Conservation (phyloP, 2,329 filamentous ascomycete genomes). For the Cladophialophora bantiana region DNA sequence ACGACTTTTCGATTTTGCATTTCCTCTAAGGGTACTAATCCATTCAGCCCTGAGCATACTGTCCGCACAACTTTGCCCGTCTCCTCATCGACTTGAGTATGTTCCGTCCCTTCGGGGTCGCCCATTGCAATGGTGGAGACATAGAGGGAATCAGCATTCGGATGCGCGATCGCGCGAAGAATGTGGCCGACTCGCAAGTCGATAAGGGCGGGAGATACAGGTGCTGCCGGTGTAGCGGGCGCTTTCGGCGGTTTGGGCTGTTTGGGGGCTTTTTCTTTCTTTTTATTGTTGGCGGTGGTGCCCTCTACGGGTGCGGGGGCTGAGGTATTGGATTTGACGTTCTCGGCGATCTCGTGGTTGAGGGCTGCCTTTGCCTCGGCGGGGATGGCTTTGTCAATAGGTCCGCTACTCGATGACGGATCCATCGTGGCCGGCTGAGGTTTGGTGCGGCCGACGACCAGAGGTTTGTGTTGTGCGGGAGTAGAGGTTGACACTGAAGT, state of each 20-base stretch:
- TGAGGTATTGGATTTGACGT: constrained; percentile 37
- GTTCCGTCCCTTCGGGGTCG: constrained; percentile 81
- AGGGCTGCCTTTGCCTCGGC: constrained; percentile 41
- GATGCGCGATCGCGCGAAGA: constrained; percentile 92
- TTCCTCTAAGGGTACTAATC: constrained; percentile 87
- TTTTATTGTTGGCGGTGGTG: constrained; percentile 55
- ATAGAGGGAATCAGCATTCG: constrained; percentile 93
- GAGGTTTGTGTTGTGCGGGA: constrained; percentile 39
- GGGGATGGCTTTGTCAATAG: constrained; percentile 22
- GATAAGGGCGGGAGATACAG: constrained; percentile 83
- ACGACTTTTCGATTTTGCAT: constrained; percentile 98
- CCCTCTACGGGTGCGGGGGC: constrained; percentile 30
- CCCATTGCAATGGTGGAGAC: constrained; percentile 96
- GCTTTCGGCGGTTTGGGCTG: constrained; percentile 81
- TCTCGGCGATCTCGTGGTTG: constrained; percentile 44
- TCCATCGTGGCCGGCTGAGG: constrained; percentile 32
- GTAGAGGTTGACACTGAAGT: constrained; percentile 26
- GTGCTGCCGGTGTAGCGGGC: constrained; percentile 71
- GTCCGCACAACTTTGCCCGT: constrained; percentile 92
- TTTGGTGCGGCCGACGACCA: constrained; percentile 42
- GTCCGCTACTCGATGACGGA: constrained; percentile 16
- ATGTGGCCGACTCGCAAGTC: constrained; percentile 97
- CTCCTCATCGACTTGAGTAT: constrained; percentile 78
- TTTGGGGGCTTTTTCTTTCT: constrained; percentile 84
- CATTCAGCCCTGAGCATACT: constrained; percentile 96